These are phyloP conservation scores for Ophiocordyceps camponoti-floridani DNA, from an alignment of 2,329 filamentous ascomycete genomes.

Conservation along the genomic window DNA sequence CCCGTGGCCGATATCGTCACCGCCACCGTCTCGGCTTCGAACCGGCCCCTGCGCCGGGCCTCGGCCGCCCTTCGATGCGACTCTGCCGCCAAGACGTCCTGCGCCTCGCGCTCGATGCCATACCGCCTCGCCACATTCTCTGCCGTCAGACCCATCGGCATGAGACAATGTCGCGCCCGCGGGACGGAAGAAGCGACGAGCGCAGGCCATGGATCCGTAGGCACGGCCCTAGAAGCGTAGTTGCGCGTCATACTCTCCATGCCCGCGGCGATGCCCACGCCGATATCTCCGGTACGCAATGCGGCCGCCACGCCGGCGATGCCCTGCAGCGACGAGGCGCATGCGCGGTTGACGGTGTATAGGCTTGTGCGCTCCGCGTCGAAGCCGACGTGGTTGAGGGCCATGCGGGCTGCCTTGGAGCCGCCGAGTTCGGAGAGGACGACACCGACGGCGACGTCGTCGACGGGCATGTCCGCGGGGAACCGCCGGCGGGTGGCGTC, in stretches of 20 bases:
- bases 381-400: slow-evolving; percentile 68
- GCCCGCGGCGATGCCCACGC: slow-evolving; percentile 63
- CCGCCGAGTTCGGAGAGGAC: slow-evolving; percentile 85
- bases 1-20: slow-evolving; percentile 32
- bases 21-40: slow-evolving; percentile 64
- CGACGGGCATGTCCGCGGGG: slow-evolving; percentile 35
- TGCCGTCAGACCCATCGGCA: slow-evolving; percentile 82
- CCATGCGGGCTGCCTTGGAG: slow-evolving; percentile 81
- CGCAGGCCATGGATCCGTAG: slow-evolving; percentile 60
- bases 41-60: slow-evolving; percentile 51
- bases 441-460: slow-evolving; percentile 75
- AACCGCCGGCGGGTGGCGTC: slow-evolving; percentile 35
- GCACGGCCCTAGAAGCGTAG: slow-evolving; percentile 73
- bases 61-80: slow-evolving; percentile 56
- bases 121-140: slow-evolving; percentile 79
- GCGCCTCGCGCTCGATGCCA: slow-evolving; percentile 52
- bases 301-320: slow-evolving; percentile 58
- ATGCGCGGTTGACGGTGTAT: slow-evolving; percentile 80
- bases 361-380: slow-evolving; percentile 49
- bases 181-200: slow-evolving; percentile 44
- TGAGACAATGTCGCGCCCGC: slow-evolving; percentile 71
- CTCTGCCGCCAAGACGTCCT: slow-evolving; percentile 65
- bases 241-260: slow-evolving; percentile 97
- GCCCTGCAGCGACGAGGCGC: slow-evolving; percentile 59
- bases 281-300: slow-evolving; percentile 57